Evolutionary conservation across 108 stramenopile genomes (phyloP), one percentile per base, ranked within the genome.

Genomic region (Licmophora abbreviata): DNA sequence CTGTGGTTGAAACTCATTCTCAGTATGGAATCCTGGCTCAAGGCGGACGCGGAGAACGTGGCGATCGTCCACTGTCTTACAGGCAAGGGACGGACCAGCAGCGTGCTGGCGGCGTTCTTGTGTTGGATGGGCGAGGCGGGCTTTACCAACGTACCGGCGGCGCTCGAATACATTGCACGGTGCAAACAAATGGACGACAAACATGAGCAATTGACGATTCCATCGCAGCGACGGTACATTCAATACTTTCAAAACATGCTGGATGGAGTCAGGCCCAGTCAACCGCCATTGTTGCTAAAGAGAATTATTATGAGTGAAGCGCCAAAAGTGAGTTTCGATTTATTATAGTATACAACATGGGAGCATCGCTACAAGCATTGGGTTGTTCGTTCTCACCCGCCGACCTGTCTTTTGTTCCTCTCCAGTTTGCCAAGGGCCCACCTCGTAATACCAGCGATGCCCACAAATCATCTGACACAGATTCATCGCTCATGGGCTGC

Each of bases 41-140:
- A 79, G 56, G 95, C 96, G 23, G 95, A 94, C 58, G 65, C 68
- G 9, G 64, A 70, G 42, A 90, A 92, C 57, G 95, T 96, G 22
- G 93, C 95, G 15, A 95, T 94, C 0, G 67, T 98, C 6, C 95
- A 97, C 59, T 98, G 97, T 71, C 75, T 98, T 45, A 96, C 95
- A 5, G 97, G 97, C 8, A 72, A 86, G 47, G 97, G 97, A 2
- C 63, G 95, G 18, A 95, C 93, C 8, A 68, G 64, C 20, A 95
- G 85, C 0, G 93, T 97, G 15, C 45, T 94, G 4, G 91, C 95
- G 0, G 89, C 91, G 29, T 87, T 94, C 41, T 59, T 97, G 37
- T 88, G 85, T 44, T 97, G 97, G 97, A 75, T 93, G 63, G 95
- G 94, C 9, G 85, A 93, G 56, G 84, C 79, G n/a, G 83, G 88